A percentile compares a stretch with the other conserved stretches of the same genome.
Evolutionary conservation across 1,139 yeast species (phyloP).

Genomic region (Saccharomycopsis hybrid): DNA sequence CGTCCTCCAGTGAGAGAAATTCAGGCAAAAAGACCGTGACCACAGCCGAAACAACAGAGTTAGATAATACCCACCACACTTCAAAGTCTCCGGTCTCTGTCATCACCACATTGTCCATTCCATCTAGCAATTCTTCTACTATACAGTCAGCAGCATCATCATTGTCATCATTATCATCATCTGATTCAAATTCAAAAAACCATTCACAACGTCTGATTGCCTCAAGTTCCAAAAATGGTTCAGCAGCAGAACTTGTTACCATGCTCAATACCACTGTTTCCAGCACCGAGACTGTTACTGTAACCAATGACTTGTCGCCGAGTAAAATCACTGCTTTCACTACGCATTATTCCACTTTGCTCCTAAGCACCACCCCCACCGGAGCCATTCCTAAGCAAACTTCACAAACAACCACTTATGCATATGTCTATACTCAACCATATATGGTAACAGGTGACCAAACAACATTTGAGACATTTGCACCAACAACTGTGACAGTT

Average conservation of each 20-base stretch:
- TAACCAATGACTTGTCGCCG: neutral
- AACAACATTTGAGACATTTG: conserved; percentile 34
- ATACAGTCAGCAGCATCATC: neutral
- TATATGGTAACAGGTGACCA: conserved; percentile 35
- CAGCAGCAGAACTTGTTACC: neutral
- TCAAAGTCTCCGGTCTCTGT: conserved; percentile 9
- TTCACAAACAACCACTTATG: conserved; percentile 22
- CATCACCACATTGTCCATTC: conserved; percentile 18
- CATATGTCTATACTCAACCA: conserved; percentile 32
- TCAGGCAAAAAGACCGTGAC: neutral
- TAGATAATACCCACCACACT: neutral
- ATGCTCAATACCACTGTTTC: neutral
- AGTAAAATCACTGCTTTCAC: conserved; percentile 3
- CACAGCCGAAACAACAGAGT: neutral
- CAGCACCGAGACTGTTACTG: conserved; percentile 6
- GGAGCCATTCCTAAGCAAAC: neutral
- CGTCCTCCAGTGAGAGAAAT: neutral
- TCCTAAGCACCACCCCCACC: conserved; percentile 1
- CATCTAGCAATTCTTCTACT: conserved; percentile 1
- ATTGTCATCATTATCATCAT: neutral
- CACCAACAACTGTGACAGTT: conserved; percentile 30
- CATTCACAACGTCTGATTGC: neutral
- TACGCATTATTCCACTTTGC: conserved; percentile 8
- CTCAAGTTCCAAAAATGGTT: neutral
- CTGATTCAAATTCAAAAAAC: neutral